phyloP scores from a whole-genome alignment of 129 eudicot species.

The Deinandra increscens region DNA sequence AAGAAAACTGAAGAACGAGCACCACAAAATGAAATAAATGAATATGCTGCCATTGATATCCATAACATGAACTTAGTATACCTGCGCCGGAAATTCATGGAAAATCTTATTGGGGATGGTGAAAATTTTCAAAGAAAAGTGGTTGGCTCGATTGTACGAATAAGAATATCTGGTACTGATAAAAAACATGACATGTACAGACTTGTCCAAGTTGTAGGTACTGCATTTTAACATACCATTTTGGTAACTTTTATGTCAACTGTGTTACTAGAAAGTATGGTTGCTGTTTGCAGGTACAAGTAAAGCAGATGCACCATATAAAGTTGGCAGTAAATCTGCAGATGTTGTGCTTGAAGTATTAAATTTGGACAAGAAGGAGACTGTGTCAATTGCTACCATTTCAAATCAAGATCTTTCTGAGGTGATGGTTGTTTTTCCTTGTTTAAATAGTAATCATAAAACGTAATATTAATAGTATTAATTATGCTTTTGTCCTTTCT shows the following conservation, averaged over 20 bases:
- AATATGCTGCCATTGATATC: constrained; percentile 88
- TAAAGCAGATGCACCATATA: constrained; percentile 59
- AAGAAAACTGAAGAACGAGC: constrained; percentile 54
- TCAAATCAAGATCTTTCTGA: constrained; percentile 83
- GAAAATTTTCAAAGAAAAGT: constrained; percentile 61
- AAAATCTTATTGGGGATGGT: constrained; percentile 49
- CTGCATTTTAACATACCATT: constrained; percentile 6
- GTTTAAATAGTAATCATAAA: constrained; percentile 4
- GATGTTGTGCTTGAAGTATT: constrained; percentile 71
- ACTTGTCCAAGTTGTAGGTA: constrained; percentile 91
- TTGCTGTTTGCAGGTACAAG: constrained; percentile 53
- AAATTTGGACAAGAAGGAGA: constrained; percentile 79
- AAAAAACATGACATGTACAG: constrained; percentile 73
- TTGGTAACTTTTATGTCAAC: not conserved
- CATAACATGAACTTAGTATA: constrained; percentile 79
- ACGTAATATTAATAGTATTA: not conserved
- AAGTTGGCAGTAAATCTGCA: constrained; percentile 48
- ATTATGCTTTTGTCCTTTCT: constrained; percentile 5
- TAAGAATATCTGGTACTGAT: constrained; percentile 63
- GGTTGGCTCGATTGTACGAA: constrained; percentile 79
- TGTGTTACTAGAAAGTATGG: constrained; percentile 4
- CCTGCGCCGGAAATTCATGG: constrained; percentile 66
- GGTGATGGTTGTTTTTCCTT: constrained; percentile 33
- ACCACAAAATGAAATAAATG: constrained; percentile 54
- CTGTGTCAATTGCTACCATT: constrained; percentile 53